These are phyloP conservation scores for Sphaerostilbella broomeana DNA, from an alignment of 2,329 filamentous ascomycete genomes.

Conservation along the genomic window DNA sequence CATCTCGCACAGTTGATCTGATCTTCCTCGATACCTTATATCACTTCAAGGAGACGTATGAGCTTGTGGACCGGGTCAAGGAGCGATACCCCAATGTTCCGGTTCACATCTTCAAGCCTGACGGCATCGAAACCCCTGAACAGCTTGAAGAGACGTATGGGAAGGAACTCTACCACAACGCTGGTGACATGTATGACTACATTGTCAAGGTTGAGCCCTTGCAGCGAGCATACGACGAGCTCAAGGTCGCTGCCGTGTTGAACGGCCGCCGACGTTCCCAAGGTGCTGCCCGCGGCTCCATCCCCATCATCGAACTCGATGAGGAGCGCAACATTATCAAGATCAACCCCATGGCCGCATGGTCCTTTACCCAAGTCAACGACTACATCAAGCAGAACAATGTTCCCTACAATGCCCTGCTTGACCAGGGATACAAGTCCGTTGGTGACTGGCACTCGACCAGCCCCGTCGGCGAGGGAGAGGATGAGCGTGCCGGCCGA, in stretches of 20 bases:
- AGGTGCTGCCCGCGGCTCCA: constrained; percentile 82
- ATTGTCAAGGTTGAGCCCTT: constrained; percentile 96
- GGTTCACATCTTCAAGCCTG: constrained; percentile 85
- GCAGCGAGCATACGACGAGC: constrained; percentile 79
- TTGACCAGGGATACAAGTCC: constrained; percentile 95
- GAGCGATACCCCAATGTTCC: constrained; percentile 70
- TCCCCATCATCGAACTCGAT: constrained; percentile 89
- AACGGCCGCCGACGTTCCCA: constrained; percentile 89
- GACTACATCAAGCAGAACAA: constrained; percentile 78
- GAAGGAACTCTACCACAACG: constrained; percentile 73
- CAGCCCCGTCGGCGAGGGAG: constrained; percentile 77
- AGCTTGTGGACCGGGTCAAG: constrained; percentile 67
- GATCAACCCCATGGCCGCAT: constrained; percentile 94
- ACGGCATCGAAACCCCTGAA: constrained; percentile 61
- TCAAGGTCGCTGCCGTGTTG: constrained; percentile 82
- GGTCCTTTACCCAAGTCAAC: constrained; percentile 86
- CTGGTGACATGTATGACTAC: constrained; percentile 91
- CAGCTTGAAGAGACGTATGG: constrained; percentile 83
- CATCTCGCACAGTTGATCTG: constrained; percentile 54
- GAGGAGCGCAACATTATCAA: constrained; percentile 85
- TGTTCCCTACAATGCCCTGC: constrained; percentile 87
- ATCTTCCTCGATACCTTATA: constrained; percentile 82
- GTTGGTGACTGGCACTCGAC: constrained; percentile 98
- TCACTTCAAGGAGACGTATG: constrained; percentile 72
- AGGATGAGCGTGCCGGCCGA: constrained; percentile 91